Evolutionary conservation across 495 filamentous ascomycete genomes (phyloP), one percentile per base, ranked within the genome.

Genomic region (Penicillium tannophilum): DNA sequence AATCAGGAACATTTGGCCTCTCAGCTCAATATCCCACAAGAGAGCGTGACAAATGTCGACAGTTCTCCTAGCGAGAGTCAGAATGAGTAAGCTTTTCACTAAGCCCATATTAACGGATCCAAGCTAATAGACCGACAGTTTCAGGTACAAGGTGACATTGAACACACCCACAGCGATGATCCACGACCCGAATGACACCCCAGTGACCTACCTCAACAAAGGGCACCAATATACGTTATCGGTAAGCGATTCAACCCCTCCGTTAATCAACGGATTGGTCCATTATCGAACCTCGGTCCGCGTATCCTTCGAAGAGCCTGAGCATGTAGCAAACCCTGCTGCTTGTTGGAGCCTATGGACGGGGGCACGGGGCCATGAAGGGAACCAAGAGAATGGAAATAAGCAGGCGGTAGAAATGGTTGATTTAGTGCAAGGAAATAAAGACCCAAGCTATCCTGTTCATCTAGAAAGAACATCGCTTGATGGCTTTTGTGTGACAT

Each of bases 321-420:
- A 93, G 61, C 93, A 98, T 69, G 79, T 93, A 60, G 82, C 85
- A 54, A 89, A 87, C 55, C 92, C 94, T 0, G 86, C 84, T 23
- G 78, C 88, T 11, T 96, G 90, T 72, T 98, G 94, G 94, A 91
- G 92, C 60, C 70, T 98, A 17, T 98, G 94, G 94, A 97, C 97
- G 67, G 92, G 96, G 69, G 91, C 92, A 0, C 83, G 93, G 39
- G 93, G 94, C 66, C 80, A 93, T 52, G 91, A 88, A 36, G 91
- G 92, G 14, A 11, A n/a, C 17, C 39, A 12, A 2, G 16, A 17
- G 7, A 14, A 7, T n/a, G 14, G 39, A 36, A 91, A 90, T 63
- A 80, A 96, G 5, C 89, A 95, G 69, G 94, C 93, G 0, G 93
- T 98, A 9, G 94, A 98, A 70, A 96, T 89, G 63, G 90, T 96